Percentiles rank a stretch among this genome's conserved stretches.
phyloP scores from a whole-genome alignment of 108 stramenopile species.

The Hondaea fermentalgiana region DNA sequence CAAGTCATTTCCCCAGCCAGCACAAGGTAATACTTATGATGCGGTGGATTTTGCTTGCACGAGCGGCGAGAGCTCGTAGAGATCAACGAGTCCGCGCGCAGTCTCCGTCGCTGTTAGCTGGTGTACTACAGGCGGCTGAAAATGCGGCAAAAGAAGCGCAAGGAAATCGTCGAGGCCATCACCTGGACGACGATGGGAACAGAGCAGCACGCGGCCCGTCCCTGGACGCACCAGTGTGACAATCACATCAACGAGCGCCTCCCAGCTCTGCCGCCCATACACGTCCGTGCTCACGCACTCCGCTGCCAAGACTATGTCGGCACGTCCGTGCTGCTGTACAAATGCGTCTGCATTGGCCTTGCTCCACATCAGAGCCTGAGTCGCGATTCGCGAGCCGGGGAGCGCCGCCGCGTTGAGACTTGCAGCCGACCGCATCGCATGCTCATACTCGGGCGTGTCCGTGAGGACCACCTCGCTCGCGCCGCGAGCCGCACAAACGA shows the following conservation, averaged over 20 bases:
- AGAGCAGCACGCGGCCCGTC: neutral
- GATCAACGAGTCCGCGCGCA: neutral
- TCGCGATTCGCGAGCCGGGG: neutral
- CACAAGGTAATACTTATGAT: too few species aligned
- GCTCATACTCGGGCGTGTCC: neutral
- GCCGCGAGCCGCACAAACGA: neutral
- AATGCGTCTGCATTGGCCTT: neutral
- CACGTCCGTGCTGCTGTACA: neutral
- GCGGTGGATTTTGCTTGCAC: too few species aligned
- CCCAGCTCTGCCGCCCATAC: constrained; percentile 2
- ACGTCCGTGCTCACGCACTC: constrained; percentile 5
- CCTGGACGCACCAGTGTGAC: neutral
- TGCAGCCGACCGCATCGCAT: neutral
- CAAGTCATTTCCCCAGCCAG: too few species aligned
- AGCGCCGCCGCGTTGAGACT: neutral
- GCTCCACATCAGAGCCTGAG: neutral
- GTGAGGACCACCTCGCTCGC: neutral
- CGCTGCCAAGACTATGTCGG: neutral
- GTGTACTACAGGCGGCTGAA: neutral
- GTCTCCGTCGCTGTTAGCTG: neutral
- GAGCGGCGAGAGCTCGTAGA: neutral
- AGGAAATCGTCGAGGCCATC: constrained; percentile 13
- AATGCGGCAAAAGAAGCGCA: neutral
- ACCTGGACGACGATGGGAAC: neutral
- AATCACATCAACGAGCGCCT: neutral